phyloP scores from a whole-genome alignment of 2,329 filamentous ascomycete species.

The Cladophialophora bantiana region DNA sequence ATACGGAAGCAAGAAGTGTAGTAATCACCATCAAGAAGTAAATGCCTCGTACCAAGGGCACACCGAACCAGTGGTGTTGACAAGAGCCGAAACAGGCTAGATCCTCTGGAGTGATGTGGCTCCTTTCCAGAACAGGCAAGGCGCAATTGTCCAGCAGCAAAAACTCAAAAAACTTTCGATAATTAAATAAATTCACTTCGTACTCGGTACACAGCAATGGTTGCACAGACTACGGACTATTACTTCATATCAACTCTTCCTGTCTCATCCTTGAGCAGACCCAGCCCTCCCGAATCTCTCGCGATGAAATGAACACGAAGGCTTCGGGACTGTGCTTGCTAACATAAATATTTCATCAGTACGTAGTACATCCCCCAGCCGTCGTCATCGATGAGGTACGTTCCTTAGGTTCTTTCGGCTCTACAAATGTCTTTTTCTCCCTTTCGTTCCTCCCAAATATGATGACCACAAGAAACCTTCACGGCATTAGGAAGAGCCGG shows the following conservation, averaged over 20 bases:
- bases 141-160: not conserved
- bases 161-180: not conserved
- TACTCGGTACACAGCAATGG: too few relatives aligned
- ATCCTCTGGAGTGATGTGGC: not conserved
- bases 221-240: too few relatives aligned
- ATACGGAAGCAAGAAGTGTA: too few relatives aligned
- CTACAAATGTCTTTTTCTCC: not conserved
- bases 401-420: not conserved
- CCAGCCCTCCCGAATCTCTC: too few relatives aligned
- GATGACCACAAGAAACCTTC: slow-evolving; percentile 41
- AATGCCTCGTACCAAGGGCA: too few relatives aligned
- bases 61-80: not conserved
- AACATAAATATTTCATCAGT: too few relatives aligned
- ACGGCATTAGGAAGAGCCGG: slow-evolving; percentile 44
- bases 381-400: not conserved
- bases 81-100: not conserved
- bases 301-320: too few relatives aligned
- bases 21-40: too few relatives aligned
- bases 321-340: too few relatives aligned
- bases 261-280: too few relatives aligned
- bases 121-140: not conserved
- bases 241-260: too few relatives aligned
- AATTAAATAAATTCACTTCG: not conserved
- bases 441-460: slow-evolving; percentile 18
- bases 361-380: too few relatives aligned